A percentile compares a stretch with the other conserved stretches of the same genome.
Evolutionary conservation across 2,329 filamentous ascomycete species (phyloP).

Genomic region (Trichoderma sp.): DNA sequence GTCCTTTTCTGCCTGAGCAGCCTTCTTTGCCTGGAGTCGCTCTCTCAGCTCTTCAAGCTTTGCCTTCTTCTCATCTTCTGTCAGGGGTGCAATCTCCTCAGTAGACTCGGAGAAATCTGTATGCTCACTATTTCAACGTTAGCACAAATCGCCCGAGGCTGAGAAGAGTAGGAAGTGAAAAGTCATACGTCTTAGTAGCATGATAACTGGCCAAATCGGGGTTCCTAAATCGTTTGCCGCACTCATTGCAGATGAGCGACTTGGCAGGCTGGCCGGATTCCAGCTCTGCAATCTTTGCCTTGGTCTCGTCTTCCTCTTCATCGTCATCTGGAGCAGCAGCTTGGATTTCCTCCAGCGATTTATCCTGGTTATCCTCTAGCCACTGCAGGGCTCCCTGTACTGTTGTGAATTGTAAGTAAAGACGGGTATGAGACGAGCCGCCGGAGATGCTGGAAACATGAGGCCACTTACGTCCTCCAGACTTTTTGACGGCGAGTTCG

Average conservation of each 20-base stretch:
- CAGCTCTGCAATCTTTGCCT: constrained; percentile 63
- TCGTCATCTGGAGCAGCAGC: constrained; percentile 47
- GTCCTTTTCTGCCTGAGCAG: constrained; percentile 67
- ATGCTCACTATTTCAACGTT: constrained; percentile 63
- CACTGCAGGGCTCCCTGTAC: constrained; percentile 91
- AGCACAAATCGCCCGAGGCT: background rate
- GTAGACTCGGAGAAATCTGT: constrained; percentile 90
- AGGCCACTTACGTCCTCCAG: constrained; percentile 68
- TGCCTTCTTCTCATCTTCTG: constrained; percentile 86
- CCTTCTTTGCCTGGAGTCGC: constrained; percentile 72
- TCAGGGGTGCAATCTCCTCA: constrained; percentile 87
- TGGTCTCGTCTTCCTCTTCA: constrained; percentile 51
- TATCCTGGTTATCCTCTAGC: constrained; percentile 91
- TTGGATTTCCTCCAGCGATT: constrained; percentile 78
- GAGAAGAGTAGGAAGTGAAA: background rate
- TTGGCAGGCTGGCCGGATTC: constrained; percentile 70
- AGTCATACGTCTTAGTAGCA: constrained; percentile 73
- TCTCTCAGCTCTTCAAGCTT: constrained; percentile 73
- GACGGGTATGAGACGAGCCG: constrained; percentile 22
- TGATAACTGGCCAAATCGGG: constrained; percentile 85
- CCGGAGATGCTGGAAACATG: background rate
- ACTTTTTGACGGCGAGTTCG: constrained; percentile 80
- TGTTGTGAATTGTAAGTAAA: constrained; percentile 39
- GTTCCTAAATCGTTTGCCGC: constrained; percentile 85
- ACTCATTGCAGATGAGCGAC: constrained; percentile 92